Base-by-base conservation (phyloP, 2,329 filamentous ascomycete genomes). In the Biscogniauxia mediterranea region DNA sequence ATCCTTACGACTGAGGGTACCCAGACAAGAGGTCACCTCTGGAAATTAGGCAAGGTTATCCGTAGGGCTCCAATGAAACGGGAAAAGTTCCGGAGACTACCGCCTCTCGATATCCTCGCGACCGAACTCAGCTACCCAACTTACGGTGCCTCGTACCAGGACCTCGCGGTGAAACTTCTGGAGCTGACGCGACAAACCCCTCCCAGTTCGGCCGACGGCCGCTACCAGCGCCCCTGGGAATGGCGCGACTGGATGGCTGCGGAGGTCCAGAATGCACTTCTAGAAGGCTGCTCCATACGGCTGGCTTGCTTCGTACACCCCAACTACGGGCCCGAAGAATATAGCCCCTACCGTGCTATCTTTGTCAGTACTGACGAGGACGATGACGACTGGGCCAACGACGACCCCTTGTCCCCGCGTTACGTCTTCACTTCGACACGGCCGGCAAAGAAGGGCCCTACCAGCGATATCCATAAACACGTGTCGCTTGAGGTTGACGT, bases 401-500 rank as follows among this genome's bases (percentile, higher is more conserved):
- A 55, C 6, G 28, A 55, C 7, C 11, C 23, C 11, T 7, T 8
- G 7, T 25, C 46, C 3, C 17, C 58, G 6, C 66, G 58, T 26
- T 73, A 70, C 25, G 70, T 58, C 28, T 71, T 71, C 61, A 71
- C 69, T 5, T 68, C 69, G 1, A 46, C 59, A 23, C 58, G 61
- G 21, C 62, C 60, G 1, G 38, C 59, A 5, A 55, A 59, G 20
- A 46, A 58, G 46, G 49, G 56, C 2, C 53, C 49, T 1, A 28
- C 55, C 3, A 62, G 59, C 52, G 66, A 68, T 19, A 57, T 65
- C 20, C 59, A 65, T 6, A 70, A 65, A 57, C 69, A 72, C 52
- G 69, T 72, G 3, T 72, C 70, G 17, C 69, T 72, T 0, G 70
- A 72, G 60, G 69, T 72, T 42, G 64, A 64, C 5, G 53, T 67